Percentiles rank a stretch among this genome's conserved stretches.
phyloP scores from a whole-genome alignment of 495 filamentous ascomycete genomes.

The Lepidopterella palustris region DNA sequence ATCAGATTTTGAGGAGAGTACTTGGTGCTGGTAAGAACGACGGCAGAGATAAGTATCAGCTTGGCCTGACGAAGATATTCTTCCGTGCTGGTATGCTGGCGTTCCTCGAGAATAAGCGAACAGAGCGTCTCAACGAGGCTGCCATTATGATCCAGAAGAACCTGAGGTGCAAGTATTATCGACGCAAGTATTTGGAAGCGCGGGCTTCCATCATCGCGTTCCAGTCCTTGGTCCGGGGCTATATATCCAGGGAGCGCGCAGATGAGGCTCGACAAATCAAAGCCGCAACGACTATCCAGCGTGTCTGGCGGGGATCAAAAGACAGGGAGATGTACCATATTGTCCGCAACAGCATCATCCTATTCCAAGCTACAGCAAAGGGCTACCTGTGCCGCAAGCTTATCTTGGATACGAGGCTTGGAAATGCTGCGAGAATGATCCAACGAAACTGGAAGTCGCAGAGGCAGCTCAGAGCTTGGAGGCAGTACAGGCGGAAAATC shows the following conservation, averaged over 20 bases:
- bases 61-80: constrained; percentile 97
- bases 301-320: constrained; percentile 87
- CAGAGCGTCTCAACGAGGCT: constrained; percentile 82
- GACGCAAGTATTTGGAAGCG: constrained; percentile 84
- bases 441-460: constrained; percentile 85
- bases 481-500: constrained; percentile 80
- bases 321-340: constrained; percentile 68
- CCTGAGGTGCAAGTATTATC: constrained; percentile 87
- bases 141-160: constrained; percentile 99
- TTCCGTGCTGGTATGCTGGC: constrained; percentile 99
- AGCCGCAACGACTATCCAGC: constrained; percentile 89
- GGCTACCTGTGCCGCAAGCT: constrained; percentile 81
- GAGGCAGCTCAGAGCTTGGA: constrained; percentile 70
- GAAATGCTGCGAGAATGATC: constrained; percentile 85
- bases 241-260: constrained; percentile 67
- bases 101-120: constrained; percentile 90
- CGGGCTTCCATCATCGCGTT: constrained; percentile 71
- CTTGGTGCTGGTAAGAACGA: constrained; percentile 69
- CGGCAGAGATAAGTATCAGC: constrained; percentile 89
- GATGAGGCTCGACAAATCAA: constrained; percentile 75
- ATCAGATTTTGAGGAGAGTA: constrained; percentile 84
- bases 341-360: constrained; percentile 74
- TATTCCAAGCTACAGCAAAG: constrained; percentile 82
- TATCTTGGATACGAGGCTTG: constrained; percentile 88
- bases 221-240: constrained; percentile 67